Evolutionary conservation across 768 basidiomycete genomes (phyloP), one percentile per base, ranked within the genome.

Genomic region (Leccinum rimulosum): DNA sequence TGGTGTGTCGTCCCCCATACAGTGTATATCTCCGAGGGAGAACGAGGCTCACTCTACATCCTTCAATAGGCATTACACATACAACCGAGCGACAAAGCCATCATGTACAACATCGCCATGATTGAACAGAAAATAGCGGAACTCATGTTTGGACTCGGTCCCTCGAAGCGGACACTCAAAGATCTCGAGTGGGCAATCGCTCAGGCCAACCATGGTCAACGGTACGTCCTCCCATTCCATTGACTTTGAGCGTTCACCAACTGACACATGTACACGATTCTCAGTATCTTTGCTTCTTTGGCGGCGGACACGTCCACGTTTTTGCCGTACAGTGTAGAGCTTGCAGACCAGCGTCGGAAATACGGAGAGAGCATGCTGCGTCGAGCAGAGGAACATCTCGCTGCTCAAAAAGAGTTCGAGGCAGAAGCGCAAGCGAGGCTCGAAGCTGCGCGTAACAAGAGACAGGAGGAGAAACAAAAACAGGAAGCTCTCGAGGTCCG

Each of bases 61-160:
- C 28, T 54, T 11, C 9, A 6, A 5, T 62, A 98, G 95, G 95
- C 95, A 1, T 78, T 90, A 15, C 88, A 92, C 62, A 74, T 94
- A 6, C 86, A 89, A 63, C 94, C 95, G 0, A 82, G 80, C 56
- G 97, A 99, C 76, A 95, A 95, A 69, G 91, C 93, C 3, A 86
- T 89, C 53, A 61, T 93, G 47, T 98, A 95, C 76, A 98, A 99
- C 73, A 92, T 98, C 66, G 95, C 96, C 56, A 95, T 99, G 90
- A 94, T 98, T 35, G 88, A 95, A 73, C 97, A 99, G 71, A 98
- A 98, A 74, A 88, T 91, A 0, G 91, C 93, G 0, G 96, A 98
- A 72, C 81, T 98, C 75, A 75, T 98, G 27, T 87, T 94, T 63
- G 80, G 84, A 1, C 75, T 95, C 27, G 79, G 81, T 1, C 82